Evolutionary conservation across 768 basidiomycete genomes (phyloP), one percentile per base, ranked within the genome.

Genomic region (Tulasnella sp.): DNA sequence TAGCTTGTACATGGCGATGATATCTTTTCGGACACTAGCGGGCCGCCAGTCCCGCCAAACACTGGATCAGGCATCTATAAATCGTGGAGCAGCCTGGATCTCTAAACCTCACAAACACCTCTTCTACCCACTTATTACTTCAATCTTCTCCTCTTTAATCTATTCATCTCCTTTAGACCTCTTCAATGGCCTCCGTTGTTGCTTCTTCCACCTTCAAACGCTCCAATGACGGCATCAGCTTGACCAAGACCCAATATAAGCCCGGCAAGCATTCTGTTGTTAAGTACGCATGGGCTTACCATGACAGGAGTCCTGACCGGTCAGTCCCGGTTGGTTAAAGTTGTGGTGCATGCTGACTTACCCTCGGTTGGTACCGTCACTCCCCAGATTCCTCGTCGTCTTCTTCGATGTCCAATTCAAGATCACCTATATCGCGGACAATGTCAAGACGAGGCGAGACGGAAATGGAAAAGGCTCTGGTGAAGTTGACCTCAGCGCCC

Each of bases 131-230:
- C 29, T 76, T 76, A 36, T 76, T 70, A 37, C 29, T 29, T 19
- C 11, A 69, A 75, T n/a, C 34, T 42, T 19, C 29, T 40, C 76
- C 34, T 76, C 74, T 12, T 69, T 67, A 75, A n/a, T 39, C 37
- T 45, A 49, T 42, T 71, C 70, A 34, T 49, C 71, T 38, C 38
- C n/a, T n/a, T 36, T 69, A 69, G 1, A 49, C 11, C 49, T n/a
- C 49, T n/a, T n/a, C 49, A 49, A 49, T 49, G 49, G 49, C 49
- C 49, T 49, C 49, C 22, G 1, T 49, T n/a, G 22, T n/a, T n/a
- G 22, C 49, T 49, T 49, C 49, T 11, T 49, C 49, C 22, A 49
- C 3, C 49, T 49, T 7, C 49, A 49, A n/a, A 8, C 49, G 49
- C 49, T n/a, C 22, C 49, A 49, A 49, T n/a, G 49, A 49, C 49